phyloP scores from a whole-genome alignment of 257 asterid species.

The Lycium barbarum region DNA sequence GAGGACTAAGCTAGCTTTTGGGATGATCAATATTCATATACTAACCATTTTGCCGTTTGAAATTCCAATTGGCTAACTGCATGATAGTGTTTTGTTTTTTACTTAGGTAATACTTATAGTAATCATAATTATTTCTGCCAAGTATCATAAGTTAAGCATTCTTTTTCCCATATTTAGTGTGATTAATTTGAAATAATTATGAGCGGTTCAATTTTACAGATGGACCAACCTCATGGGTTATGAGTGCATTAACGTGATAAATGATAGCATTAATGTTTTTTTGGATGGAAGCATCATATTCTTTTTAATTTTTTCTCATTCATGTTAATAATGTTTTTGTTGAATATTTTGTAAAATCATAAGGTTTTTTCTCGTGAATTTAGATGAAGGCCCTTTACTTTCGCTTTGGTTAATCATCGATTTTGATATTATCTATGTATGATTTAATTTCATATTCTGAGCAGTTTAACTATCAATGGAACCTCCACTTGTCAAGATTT shows the following conservation, averaged over 20 bases:
- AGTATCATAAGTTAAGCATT: conserved; percentile 45
- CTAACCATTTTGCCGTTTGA: no score
- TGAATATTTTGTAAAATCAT: background rate
- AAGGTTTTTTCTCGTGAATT: conserved; percentile 19
- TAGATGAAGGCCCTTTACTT: background rate
- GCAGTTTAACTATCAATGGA: background rate
- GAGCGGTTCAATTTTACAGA: conserved; percentile 32
- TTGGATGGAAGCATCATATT: conserved; percentile 1
- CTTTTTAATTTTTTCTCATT: background rate
- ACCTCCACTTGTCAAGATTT: background rate
- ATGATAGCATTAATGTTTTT: conserved; percentile 32
- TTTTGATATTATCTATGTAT: background rate
- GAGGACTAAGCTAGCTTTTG: no score
- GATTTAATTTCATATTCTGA: background rate
- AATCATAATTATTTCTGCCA: conserved; percentile 43
- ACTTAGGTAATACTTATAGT: conserved; percentile 39
- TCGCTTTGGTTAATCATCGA: background rate
- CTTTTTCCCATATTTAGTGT: conserved; percentile 40
- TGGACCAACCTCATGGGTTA: conserved; percentile 40
- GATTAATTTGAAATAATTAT: conserved; percentile 29
- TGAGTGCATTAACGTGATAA: conserved; percentile 46
- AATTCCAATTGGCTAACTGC: background rate
- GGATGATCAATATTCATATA: no score
- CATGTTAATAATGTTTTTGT: conserved; percentile 23
- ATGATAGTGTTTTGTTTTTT: conserved; percentile 44